phyloP scores from a whole-genome alignment of 2,329 filamentous ascomycete genomes.

The Alternaria triticimaculans region DNA sequence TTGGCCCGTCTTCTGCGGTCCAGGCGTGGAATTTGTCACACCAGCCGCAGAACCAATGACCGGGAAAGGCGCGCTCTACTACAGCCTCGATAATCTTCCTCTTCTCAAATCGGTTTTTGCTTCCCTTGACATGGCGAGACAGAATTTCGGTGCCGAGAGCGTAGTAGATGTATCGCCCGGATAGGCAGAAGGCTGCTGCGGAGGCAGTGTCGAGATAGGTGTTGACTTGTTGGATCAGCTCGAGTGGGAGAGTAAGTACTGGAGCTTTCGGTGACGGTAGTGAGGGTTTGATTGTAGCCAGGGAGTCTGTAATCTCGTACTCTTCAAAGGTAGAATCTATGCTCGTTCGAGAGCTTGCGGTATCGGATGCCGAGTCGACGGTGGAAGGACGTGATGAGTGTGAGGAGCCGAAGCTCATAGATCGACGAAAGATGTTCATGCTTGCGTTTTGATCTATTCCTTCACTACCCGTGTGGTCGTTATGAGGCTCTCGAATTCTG shows the following conservation, averaged over 20 bases:
- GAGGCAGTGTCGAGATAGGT: conserved; percentile 30
- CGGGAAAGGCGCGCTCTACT: conserved; percentile 42
- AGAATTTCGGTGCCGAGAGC: conserved; percentile 35
- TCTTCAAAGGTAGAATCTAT: conserved; percentile 13
- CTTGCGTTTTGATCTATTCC: background rate
- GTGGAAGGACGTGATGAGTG: conserved; percentile 10
- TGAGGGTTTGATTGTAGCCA: conserved; percentile 10
- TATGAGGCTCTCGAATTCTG: background rate
- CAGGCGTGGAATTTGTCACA: conserved; percentile 42
- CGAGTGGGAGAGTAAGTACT: conserved; percentile 35
- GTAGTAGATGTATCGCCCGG: conserved; percentile 36
- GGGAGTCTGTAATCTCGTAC: conserved; percentile 8
- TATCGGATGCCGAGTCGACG: conserved; percentile 9
- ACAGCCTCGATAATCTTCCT: conserved; percentile 31
- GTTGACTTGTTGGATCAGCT: conserved; percentile 40
- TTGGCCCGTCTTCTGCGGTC: conserved; percentile 18
- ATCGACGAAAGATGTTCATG: conserved; percentile 21
- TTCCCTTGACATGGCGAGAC: conserved; percentile 17
- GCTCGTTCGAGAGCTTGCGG: conserved; percentile 20
- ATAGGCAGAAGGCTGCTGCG: conserved; percentile 36
- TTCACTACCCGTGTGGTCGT: background rate
- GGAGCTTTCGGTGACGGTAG: conserved; percentile 16
- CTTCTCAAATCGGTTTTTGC: conserved; percentile 26
- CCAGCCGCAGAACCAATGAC: conserved; percentile 45
- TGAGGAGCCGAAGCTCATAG: conserved; percentile 20